Base-by-base conservation (phyloP, 768 basidiomycete genomes). In the Lentinula sp. region DNA sequence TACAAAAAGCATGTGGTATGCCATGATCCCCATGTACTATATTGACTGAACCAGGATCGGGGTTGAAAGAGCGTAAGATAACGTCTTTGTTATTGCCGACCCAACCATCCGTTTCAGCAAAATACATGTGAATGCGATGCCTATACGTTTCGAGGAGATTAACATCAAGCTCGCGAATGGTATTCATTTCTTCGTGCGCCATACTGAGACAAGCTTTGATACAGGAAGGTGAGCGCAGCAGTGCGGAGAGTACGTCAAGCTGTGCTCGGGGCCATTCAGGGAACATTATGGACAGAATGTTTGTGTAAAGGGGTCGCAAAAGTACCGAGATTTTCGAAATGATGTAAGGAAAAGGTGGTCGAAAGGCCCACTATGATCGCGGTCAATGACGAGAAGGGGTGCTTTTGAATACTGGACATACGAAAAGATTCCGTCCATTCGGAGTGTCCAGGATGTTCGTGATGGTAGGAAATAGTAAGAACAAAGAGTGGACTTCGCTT, bases 1-100 rank as follows among this genome's bases (percentile, higher is more conserved):
- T 83, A 68, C 85, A 89, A 68, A 91, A 91, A 15, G 85, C 84
- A 69, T 91, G 90, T 2, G 86, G 87, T 40, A 89, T 77, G 35
- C 76, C 78, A 5, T 73, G 67, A 5, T 70, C 70, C 3, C 76
- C 83, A 64, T 80, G 76, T 28, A 79, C 77, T 34, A 84, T 71
- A 62, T 69, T 76, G 35, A 64, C 67, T 46, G 68, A 68, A 23
- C 62, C 69, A 48, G 59, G 59, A 34, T 76, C 70, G 4, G 73
- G 71, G 21, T 75, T 70, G 58, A 86, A 71, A 4, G 68, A 70
- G 3, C 64, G 67, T 39, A 86, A 63, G 15, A 89, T 71, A 5
- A 65, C 61, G 16, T 76, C 71, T 61, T 77, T 80, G 57, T 88
- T 78, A 53, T 77, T 71, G 7, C 86, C 86, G 43, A 92, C 86